phyloP scores from a whole-genome alignment of 768 basidiomycete species.

The Amanita pallidorosea region DNA sequence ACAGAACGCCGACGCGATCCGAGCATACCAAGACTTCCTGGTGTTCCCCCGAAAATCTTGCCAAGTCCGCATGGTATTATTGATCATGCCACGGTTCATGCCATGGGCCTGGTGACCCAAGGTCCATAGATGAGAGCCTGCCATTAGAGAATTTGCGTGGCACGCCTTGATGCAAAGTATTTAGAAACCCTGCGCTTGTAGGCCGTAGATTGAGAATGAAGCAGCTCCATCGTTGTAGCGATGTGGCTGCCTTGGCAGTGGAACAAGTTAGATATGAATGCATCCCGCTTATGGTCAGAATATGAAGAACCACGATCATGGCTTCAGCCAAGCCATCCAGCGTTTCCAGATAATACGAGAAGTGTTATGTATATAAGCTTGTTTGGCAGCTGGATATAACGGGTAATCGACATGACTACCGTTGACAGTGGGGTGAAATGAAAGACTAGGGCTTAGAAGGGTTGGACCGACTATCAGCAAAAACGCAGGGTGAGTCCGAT shows the following conservation, averaged over 20 bases:
- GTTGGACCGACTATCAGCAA: neutral
- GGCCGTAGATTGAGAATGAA: neutral
- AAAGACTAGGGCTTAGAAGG: neutral
- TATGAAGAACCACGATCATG: neutral
- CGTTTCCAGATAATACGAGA: neutral
- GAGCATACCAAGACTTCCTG: slow-evolving; percentile 2
- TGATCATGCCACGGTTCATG: neutral
- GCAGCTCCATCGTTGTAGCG: neutral
- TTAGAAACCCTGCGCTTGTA: neutral
- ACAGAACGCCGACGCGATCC: slow-evolving; percentile 4
- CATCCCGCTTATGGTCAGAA: too few relatives aligned
- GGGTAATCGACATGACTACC: neutral
- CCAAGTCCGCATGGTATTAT: slow-evolving; percentile 1
- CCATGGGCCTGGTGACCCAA: neutral
- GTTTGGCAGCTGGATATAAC: neutral
- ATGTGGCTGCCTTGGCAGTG: too few relatives aligned
- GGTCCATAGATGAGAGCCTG: neutral
- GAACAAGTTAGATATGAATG: too few relatives aligned
- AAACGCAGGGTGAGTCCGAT: neutral
- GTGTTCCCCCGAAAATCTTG: neutral
- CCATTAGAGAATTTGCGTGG: neutral
- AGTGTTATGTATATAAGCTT: neutral
- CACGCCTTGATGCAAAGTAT: neutral
- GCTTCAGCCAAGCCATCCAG: neutral
- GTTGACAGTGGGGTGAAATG: neutral